These are phyloP conservation scores for Sisymbrium altissimum DNA, from an alignment of 345 rosid species.

Conservation along the genomic window DNA sequence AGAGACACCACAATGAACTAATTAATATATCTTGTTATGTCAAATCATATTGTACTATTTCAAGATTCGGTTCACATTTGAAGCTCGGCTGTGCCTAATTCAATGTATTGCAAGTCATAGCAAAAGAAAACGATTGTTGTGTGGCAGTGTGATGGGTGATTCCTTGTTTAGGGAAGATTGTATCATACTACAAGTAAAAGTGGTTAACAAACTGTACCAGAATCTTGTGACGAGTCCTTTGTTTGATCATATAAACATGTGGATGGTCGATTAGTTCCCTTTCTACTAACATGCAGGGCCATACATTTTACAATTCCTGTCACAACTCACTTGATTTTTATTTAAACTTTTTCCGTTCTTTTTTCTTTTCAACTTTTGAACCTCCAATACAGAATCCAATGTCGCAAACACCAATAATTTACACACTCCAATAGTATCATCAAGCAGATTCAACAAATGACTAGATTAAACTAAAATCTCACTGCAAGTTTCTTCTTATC, in stretches of 20 bases:
- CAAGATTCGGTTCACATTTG: slow-evolving; percentile 5
- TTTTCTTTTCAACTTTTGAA: neutral
- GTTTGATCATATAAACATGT: slow-evolving; percentile 29
- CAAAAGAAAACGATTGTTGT: slow-evolving; percentile 4
- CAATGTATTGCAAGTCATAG: neutral
- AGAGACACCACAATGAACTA: slow-evolving; percentile 8
- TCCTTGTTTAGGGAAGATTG: slow-evolving; percentile 3
- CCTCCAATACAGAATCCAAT: slow-evolving; percentile 18
- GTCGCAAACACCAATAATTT: slow-evolving; percentile 22
- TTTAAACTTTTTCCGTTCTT: neutral
- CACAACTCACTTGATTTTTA: neutral
- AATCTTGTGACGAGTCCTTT: slow-evolving; percentile 19
- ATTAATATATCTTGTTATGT: neutral
- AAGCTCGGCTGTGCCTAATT: neutral
- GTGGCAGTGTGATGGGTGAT: neutral
- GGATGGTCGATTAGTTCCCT: slow-evolving; percentile 21
- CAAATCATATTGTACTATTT: neutral
- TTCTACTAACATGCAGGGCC: slow-evolving; percentile 22
- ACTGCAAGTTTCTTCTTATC: neutral
- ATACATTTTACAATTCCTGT: slow-evolving; percentile 15
- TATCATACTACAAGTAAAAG: neutral
- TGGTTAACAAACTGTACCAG: neutral
- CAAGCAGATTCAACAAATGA: slow-evolving; percentile 5
- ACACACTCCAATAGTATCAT: neutral
- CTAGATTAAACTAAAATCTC: neutral